Evolutionary conservation across 2,329 filamentous ascomycete genomes (phyloP).

Genomic region (Ophiosphaerella narmari): DNA sequence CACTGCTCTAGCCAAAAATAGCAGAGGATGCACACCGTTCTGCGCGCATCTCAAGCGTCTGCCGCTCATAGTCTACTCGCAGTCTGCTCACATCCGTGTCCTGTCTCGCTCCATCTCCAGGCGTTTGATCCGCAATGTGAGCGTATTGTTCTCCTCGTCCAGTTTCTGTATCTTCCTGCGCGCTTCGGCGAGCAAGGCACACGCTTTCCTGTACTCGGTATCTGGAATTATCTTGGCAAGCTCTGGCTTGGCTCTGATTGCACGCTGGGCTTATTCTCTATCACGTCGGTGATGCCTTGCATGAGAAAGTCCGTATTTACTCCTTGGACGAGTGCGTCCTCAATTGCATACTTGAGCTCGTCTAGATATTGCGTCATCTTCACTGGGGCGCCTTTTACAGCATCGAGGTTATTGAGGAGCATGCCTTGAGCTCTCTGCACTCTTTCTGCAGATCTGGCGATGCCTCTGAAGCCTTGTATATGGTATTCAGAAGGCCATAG

Average conservation of each 20-base stretch:
- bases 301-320: conserved; percentile 14
- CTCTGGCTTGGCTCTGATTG: conserved; percentile 10
- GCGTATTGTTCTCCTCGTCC: conserved; percentile 28
- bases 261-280: conserved; percentile 9
- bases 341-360: conserved; percentile 16
- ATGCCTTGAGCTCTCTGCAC: conserved; percentile 23
- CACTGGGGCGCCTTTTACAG: conserved; percentile 20
- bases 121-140: conserved; percentile 17
- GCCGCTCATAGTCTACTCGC: background rate
- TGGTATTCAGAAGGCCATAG: conserved; percentile 22
- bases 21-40: background rate
- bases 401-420: conserved; percentile 16
- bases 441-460: conserved; percentile 14
- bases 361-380: conserved; percentile 23
- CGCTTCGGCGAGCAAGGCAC: conserved; percentile 14
- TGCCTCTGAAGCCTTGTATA: conserved; percentile 13
- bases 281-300: conserved; percentile 7
- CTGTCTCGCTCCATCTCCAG: conserved; percentile 8
- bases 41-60: no score
- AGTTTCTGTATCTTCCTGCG: conserved; percentile 18
- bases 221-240: conserved; percentile 17
- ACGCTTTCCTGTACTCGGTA: conserved; percentile 12
- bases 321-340: conserved; percentile 11
- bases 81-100: background rate
- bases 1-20: no score